Percentiles rank a stretch among this genome's conserved stretches.
Evolutionary conservation across 495 filamentous ascomycete genomes (phyloP).

Genomic region (Penicillium paradoxum): DNA sequence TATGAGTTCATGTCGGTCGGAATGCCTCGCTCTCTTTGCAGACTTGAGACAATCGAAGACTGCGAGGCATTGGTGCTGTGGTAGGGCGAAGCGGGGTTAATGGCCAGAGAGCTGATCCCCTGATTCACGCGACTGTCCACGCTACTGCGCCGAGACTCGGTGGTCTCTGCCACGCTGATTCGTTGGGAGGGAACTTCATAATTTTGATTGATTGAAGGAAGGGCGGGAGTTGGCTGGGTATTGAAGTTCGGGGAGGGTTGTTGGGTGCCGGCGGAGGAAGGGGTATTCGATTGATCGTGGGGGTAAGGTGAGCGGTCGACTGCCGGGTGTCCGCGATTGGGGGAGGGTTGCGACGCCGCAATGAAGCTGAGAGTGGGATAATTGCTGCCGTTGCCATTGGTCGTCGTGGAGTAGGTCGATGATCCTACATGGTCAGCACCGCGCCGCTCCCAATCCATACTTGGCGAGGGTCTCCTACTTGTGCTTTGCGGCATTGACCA

Average conservation of each 20-base stretch:
- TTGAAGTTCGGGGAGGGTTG: slow-evolving; percentile 41
- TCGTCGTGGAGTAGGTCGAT: slow-evolving; percentile 50
- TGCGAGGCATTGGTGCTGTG: slow-evolving; percentile 73
- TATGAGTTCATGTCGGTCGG: slow-evolving; percentile 51
- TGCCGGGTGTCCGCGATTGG: slow-evolving; percentile 39
- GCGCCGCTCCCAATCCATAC: slow-evolving; percentile 8
- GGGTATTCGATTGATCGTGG: slow-evolving; percentile 39
- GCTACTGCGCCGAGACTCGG: slow-evolving; percentile 66
- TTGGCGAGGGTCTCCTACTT: slow-evolving; percentile 30
- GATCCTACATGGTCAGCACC: slow-evolving; percentile 42
- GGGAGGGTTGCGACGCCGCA: slow-evolving; percentile 46
- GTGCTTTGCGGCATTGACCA: slow-evolving; percentile 51
- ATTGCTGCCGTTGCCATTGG: slow-evolving; percentile 43
- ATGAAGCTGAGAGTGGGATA: slow-evolving; percentile 48
- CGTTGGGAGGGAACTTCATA: slow-evolving; percentile 45
- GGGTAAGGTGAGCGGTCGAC: slow-evolving; percentile 45
- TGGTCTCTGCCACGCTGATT: slow-evolving; percentile 41
- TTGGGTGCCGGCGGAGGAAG: slow-evolving; percentile 44
- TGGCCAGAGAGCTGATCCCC: slow-evolving; percentile 61
- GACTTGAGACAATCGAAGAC: slow-evolving; percentile 62
- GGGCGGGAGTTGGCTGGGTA: slow-evolving; percentile 36
- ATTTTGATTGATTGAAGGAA: slow-evolving; percentile 50
- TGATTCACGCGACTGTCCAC: slow-evolving; percentile 73
- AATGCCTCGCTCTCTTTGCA: slow-evolving; percentile 53
- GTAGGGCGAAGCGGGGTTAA: slow-evolving; percentile 64